Conservation (phyloP, 1,284 basidiomycete species). For the Microbotryum lychnidis-dioicae region DNA sequence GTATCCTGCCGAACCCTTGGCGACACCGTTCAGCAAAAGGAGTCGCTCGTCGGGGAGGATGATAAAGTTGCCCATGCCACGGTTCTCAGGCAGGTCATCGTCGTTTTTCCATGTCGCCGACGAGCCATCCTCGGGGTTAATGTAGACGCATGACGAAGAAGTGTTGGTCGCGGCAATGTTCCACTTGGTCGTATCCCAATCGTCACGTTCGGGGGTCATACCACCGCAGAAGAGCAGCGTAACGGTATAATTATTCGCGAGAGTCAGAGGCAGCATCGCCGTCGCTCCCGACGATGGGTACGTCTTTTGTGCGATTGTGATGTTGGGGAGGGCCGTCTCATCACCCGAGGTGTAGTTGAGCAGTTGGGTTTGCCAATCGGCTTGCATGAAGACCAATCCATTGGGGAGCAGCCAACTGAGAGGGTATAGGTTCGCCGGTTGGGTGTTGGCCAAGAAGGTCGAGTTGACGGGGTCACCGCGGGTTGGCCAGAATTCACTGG, state of each 20-base stretch:
- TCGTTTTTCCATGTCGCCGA: slow-evolving; percentile 61
- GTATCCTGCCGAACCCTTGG: slow-evolving; percentile 69
- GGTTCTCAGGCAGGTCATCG: slow-evolving; percentile 55
- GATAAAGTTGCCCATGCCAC: slow-evolving; percentile 61
- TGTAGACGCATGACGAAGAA: slow-evolving; percentile 55
- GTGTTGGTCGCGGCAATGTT: not conserved
- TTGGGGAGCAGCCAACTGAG: slow-evolving; percentile 75
- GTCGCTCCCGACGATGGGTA: slow-evolving; percentile 71
- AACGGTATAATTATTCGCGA: slow-evolving; percentile 54
- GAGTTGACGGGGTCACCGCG: not conserved
- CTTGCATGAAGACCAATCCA: slow-evolving; percentile 47
- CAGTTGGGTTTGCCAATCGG: slow-evolving; percentile 37
- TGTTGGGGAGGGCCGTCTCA: slow-evolving; percentile 46
- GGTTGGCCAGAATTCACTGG: slow-evolving; percentile 5
- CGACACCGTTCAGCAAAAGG: slow-evolving; percentile 66
- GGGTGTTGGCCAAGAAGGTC: slow-evolving; percentile 60
- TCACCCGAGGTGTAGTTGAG: slow-evolving; percentile 56
- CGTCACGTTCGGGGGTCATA: slow-evolving; percentile 55
- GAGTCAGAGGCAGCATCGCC: slow-evolving; percentile 58
- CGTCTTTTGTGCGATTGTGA: slow-evolving; percentile 59
- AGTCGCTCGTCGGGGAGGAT: slow-evolving; percentile 68
- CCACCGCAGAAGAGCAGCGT: slow-evolving; percentile 71
- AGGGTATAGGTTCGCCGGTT: slow-evolving; percentile 80
- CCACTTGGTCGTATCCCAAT: slow-evolving; percentile 48
- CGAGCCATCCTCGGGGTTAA: slow-evolving; percentile 56